Percentiles rank a stretch among this genome's conserved stretches.
Evolutionary conservation across 345 rosid species (phyloP).

Genomic region (Eucalyptus pumila): DNA sequence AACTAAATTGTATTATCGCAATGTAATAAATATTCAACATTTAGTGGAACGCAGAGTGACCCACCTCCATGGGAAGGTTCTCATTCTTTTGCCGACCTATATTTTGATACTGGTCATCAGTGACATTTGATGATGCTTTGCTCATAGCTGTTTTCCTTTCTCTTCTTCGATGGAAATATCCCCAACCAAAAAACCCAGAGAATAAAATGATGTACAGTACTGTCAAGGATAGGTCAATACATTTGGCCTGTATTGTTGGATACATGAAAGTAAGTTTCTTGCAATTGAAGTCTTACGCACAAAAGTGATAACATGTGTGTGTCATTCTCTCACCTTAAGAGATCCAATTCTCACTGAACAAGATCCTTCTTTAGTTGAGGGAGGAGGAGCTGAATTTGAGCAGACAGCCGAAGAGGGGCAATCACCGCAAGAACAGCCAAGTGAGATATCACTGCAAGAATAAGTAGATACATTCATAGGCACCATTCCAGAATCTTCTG

Average conservation of each 20-base stretch:
- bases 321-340: conserved; percentile 35
- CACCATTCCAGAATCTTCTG: conserved; percentile 67
- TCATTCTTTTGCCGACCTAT: conserved; percentile 40
- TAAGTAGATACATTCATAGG: conserved; percentile 85
- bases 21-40: background rate
- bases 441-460: conserved; percentile 70
- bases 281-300: background rate
- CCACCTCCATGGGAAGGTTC: conserved; percentile 56
- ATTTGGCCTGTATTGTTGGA: conserved; percentile 59
- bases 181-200: conserved; percentile 77
- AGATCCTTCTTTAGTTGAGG: conserved; percentile 25
- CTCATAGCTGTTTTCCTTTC: conserved; percentile 36
- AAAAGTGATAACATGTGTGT: background rate
- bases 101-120: conserved; percentile 26
- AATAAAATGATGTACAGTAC: conserved; percentile 59
- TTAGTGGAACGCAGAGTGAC: background rate
- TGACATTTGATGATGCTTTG: conserved; percentile 26
- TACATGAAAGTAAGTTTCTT: background rate
- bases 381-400: conserved; percentile 40
- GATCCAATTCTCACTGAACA: conserved; percentile 77
- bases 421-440: conserved; percentile 98
- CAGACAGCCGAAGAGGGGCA: conserved; percentile 74
- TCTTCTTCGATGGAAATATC: conserved; percentile 45
- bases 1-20: background rate
- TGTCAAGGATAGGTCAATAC: conserved; percentile 61